Percentiles rank a stretch among this genome's conserved stretches.
Evolutionary conservation across 169 alveolate species (phyloP).

Genomic region (Eimeria nieschulzi): DNA sequence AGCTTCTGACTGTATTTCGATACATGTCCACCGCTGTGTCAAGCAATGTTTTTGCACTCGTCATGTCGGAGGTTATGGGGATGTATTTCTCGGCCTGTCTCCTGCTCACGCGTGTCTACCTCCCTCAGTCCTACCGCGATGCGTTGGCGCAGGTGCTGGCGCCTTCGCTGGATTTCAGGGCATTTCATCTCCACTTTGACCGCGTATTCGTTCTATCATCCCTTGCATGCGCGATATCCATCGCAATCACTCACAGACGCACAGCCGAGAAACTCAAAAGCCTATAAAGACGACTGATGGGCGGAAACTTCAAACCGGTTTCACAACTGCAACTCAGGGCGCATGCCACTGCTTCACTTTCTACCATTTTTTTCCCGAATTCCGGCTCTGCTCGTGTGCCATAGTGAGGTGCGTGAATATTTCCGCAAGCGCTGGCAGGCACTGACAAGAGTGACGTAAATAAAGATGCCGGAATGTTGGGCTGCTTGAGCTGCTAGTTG

Average conservation of each 20-base stretch:
- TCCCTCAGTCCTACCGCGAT: conserved; percentile 67
- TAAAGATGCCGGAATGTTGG: too few relatives aligned
- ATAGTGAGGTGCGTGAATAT: too few relatives aligned
- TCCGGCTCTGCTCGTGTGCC: too few relatives aligned
- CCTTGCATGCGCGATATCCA: conserved; percentile 19
- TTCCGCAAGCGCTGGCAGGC: too few relatives aligned
- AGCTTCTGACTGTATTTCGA: conserved; percentile 69
- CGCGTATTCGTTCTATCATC: conserved; percentile 66
- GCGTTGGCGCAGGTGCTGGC: conserved; percentile 63
- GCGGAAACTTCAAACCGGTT: background rate
- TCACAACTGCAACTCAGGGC: too few relatives aligned
- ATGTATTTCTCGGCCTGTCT: conserved; percentile 75
- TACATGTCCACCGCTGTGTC: conserved; percentile 67
- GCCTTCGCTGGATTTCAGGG: conserved; percentile 71
- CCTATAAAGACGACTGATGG: conserved; percentile 11
- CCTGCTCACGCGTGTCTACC: conserved; percentile 65
- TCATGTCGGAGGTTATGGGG: conserved; percentile 74
- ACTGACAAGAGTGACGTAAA: too few relatives aligned
- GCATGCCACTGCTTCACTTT: too few relatives aligned
- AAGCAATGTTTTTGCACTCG: conserved; percentile 67
- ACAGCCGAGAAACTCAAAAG: conserved; percentile 64
- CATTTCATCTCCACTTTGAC: conserved; percentile 70
- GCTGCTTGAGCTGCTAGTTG: too few relatives aligned
- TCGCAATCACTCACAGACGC: conserved; percentile 50
- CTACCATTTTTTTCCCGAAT: too few relatives aligned